Base-by-base conservation (phyloP, 2,329 filamentous ascomycete species). In the Hypoxylon sp. region DNA sequence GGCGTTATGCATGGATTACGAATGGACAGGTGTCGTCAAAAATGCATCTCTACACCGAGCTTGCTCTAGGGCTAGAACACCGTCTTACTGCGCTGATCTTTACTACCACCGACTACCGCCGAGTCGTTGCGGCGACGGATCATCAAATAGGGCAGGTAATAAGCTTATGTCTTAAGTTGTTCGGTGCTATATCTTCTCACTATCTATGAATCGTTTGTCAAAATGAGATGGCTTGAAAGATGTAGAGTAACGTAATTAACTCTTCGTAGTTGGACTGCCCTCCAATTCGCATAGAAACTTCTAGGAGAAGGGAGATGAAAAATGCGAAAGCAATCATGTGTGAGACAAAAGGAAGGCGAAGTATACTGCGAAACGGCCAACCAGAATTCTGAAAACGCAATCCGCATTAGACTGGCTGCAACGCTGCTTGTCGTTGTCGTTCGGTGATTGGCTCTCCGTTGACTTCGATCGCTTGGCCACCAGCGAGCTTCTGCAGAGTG, bases 61-160 rank as follows among this genome's bases (percentile, higher is more conserved):
- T 48, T 48, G 14, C 14, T 17, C 39, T 22, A 58, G 42, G 29
- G 17, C 39, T 22, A 61, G 48, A 19, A 53, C 46, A 52, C 10
- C 33, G 52, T 13, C 42, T 51, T 60, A 22, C 57, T 58, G 35
- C 44, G 51, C 42, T 63, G 67, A 67, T 64, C 63, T 60, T 24
- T 64, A 59, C 62, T 61, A 51, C 59, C 55, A 35, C 67, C 63
- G 59, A 69, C 67, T 52, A 50, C 63, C 59, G 55, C 67, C 63
- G 67, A 70, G 51, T 52, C 47, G 42, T 67, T 46, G 47, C 47
- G 22, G 58, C 52, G 59, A 70, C 58, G 58, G 24, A 50, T 39
- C 37, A 29, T 69, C 59, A 4, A 63, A 67, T 70, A 59, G 29
- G 67, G 60, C 60, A 70, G 67, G 67, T 67, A 70, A 58, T 42